Evolutionary conservation across 306 rosid species (phyloP), one percentile per base, ranked within the genome.

Genomic region (Mimosa bimucronata): DNA sequence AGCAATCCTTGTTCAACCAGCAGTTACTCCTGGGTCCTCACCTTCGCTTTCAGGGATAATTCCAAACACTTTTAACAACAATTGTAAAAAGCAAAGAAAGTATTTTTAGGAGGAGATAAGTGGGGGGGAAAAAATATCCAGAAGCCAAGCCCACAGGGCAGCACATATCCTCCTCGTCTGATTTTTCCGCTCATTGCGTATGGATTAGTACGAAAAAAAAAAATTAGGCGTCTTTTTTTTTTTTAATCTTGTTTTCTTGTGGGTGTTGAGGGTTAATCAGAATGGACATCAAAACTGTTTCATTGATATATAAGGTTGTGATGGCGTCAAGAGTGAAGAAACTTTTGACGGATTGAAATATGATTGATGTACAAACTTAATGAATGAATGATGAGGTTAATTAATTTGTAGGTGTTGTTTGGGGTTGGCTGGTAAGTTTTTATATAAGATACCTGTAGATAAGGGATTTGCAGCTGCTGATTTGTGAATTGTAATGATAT

Each of bases 11-110:
- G 75, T 68, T 85, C 83, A 89, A 85, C 52, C 91, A 87, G 53
- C 89, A 82, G 31, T 82, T 87, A 66, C 74, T 89, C 52, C 71
- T 83, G 62, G 87, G 88, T 73, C 89, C 89, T 82, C 89, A 87
- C 65, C 83, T 74, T 67, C 83, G 79, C 66, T 89, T 83, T 48
- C 88, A 84, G 66, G 84, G 88, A 65, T 84, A 62, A 79, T 61
- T 62, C 52, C 45, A 71, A 67, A 37, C 8, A 2, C 65, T 15
- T 25, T 1, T 30, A 4, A 0, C 12, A 61, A 26, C 13, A 13
- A 2, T 5, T n/a, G n/a, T n/a, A 30, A 41, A 77, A 66, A 7
- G 21, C 19, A 1, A 8, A 2, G 7, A 0, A 53, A 50, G 25
- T 19, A 19, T 19, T 21, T 41, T 60, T 60, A 67, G 42, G 58